A percentile compares a stretch with the other conserved stretches of the same genome.
Conservation (phyloP, 305 asterid species). For the Fraxinus sp. region DNA sequence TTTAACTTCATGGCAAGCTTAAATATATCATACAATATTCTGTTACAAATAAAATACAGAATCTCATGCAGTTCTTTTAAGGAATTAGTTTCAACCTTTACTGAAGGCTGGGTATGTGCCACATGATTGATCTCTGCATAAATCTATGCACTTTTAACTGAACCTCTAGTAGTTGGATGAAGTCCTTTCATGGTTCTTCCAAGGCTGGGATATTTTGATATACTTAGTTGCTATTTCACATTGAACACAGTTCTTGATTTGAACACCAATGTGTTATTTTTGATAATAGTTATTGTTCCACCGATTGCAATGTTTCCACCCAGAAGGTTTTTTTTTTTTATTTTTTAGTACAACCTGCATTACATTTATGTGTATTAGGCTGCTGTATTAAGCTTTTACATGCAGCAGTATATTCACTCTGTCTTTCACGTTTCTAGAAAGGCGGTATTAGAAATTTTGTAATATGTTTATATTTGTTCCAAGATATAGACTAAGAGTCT, state of each 20-base stretch:
- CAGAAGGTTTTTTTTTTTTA: neutral
- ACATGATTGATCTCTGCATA: neutral
- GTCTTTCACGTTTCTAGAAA: neutral
- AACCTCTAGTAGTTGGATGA: neutral
- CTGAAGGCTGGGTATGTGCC: neutral
- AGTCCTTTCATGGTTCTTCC: neutral
- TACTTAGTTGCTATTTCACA: neutral
- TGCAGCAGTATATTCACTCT: neutral
- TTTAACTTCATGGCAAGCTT: constrained; percentile 23
- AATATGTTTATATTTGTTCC: neutral
- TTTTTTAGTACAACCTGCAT: neutral
- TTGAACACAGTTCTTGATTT: neutral
- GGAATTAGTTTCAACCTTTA: neutral
- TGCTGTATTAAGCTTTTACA: neutral
- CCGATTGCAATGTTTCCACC: neutral
- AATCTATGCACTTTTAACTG: neutral
- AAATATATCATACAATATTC: neutral
- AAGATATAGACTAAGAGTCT: neutral
- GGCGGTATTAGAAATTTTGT: neutral
- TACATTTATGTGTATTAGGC: neutral
- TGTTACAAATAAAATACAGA: neutral
- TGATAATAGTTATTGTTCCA: neutral
- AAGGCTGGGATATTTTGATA: neutral
- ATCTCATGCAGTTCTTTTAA: neutral
- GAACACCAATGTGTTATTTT: neutral